phyloP scores from a whole-genome alignment of 176 grass and related monocot genomes.

The Guadua angustifolia region DNA sequence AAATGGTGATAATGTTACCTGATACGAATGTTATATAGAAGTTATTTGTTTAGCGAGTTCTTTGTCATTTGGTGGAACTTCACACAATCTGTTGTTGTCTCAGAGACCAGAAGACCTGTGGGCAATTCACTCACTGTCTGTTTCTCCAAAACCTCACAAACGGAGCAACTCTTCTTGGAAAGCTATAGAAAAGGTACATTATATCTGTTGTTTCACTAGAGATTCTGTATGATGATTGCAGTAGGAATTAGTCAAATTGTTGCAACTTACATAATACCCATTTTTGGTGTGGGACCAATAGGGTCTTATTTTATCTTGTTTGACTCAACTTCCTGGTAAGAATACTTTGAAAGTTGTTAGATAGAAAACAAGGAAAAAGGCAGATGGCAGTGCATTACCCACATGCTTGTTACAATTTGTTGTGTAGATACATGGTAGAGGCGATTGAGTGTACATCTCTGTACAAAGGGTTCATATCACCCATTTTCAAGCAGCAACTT shows the following conservation, averaged over 20 bases:
- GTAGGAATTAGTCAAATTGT: background rate
- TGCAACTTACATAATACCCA: slow-evolving; percentile 17
- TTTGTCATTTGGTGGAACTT: slow-evolving; percentile 26
- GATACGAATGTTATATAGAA: background rate
- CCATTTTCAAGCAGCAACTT: background rate
- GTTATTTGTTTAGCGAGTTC: background rate
- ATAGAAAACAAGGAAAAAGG: background rate
- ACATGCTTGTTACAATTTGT: background rate
- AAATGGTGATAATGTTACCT: background rate
- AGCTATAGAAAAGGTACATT: slow-evolving; percentile 81
- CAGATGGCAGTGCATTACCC: background rate
- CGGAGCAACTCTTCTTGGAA: slow-evolving; percentile 84
- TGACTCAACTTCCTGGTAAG: slow-evolving; percentile 6
- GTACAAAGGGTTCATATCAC: background rate
- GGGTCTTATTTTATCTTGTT: slow-evolving; percentile 21
- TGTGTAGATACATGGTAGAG: background rate
- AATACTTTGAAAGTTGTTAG: slow-evolving; percentile 1
- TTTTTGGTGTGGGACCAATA: background rate
- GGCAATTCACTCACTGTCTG: slow-evolving; percentile 71
- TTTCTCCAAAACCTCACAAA: slow-evolving; percentile 94
- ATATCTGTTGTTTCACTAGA: background rate
- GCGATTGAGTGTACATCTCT: background rate
- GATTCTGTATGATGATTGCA: slow-evolving; percentile 7
- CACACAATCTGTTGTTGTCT: slow-evolving; percentile 44
- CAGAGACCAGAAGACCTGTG: slow-evolving; percentile 94